Percentiles rank a stretch among this genome's conserved stretches.
Conservation (phyloP, 768 basidiomycete species). For the Stropharia rugosoannulata region DNA sequence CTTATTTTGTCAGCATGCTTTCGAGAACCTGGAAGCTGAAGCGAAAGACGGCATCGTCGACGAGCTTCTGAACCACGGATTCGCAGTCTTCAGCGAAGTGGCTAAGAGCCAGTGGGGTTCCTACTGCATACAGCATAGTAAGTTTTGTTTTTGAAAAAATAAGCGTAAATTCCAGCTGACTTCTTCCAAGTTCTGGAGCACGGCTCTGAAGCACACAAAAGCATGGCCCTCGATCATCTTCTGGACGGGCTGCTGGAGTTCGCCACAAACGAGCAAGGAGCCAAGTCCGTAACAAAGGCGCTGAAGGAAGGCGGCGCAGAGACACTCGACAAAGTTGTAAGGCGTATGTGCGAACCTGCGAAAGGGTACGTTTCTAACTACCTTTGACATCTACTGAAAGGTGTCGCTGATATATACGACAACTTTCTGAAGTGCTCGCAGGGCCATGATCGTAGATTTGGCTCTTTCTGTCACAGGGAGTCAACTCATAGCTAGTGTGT, state of each 20-base stretch:
- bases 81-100: conserved; percentile 68
- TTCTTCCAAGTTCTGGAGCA: conserved; percentile 70
- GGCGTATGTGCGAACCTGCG: conserved; percentile 83
- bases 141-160: conserved; percentile 20
- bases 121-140: conserved; percentile 85
- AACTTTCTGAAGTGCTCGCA: conserved; percentile 41
- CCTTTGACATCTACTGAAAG: background rate
- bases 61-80: conserved; percentile 76
- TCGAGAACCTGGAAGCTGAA: conserved; percentile 80
- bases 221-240: conserved; percentile 77
- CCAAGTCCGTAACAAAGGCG: conserved; percentile 84
- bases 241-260: conserved; percentile 76
- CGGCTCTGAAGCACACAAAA: conserved; percentile 72
- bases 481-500: conserved; percentile 79
- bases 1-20: conserved; percentile 57
- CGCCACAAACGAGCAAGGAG: conserved; percentile 82
- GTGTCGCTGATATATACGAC: background rate
- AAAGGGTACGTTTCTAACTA: conserved; percentile 52
- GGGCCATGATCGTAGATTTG: conserved; percentile 85
- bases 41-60: conserved; percentile 86
- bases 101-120: conserved; percentile 89
- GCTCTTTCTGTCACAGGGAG: conserved; percentile 83
- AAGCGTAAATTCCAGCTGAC: background rate
- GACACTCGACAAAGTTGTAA: conserved; percentile 70
- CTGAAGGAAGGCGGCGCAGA: conserved; percentile 83